These are phyloP conservation scores for Peniophora sp. DNA, from an alignment of 1,284 basidiomycete species.

Conservation along the genomic window DNA sequence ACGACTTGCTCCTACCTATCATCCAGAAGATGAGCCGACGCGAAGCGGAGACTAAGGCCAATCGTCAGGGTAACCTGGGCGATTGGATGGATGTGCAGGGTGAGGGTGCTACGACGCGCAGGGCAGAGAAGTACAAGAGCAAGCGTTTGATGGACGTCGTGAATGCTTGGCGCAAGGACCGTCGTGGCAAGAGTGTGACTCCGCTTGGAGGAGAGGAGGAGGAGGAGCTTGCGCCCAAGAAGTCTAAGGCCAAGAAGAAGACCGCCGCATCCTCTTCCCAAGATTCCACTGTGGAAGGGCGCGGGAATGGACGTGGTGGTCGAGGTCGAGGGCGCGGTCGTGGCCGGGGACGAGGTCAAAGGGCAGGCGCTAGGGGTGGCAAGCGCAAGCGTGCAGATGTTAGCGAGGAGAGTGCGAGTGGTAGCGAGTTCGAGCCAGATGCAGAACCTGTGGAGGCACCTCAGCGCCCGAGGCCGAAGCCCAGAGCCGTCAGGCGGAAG, in stretches of 20 bases:
- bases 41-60: slow-evolving; percentile 56
- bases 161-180: slow-evolving; percentile 67
- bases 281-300: neutral
- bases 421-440: too few species aligned
- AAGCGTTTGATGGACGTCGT: slow-evolving; percentile 90
- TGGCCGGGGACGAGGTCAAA: slow-evolving; percentile 2
- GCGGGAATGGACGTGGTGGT: slow-evolving; percentile 5
- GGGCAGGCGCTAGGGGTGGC: neutral
- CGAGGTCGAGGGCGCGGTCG: slow-evolving; percentile 2
- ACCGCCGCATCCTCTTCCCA: too few species aligned
- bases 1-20: slow-evolving; percentile 88
- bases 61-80: slow-evolving; percentile 61
- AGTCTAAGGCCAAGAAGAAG: slow-evolving; percentile 9
- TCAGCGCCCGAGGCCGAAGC: too few species aligned
- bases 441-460: too few species aligned
- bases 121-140: slow-evolving; percentile 73
- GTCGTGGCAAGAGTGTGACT: slow-evolving; percentile 15
- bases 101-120: slow-evolving; percentile 60
- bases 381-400: neutral
- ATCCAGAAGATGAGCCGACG: slow-evolving; percentile 86
- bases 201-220: slow-evolving; percentile 10
- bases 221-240: slow-evolving; percentile 18
- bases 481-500: too few species aligned
- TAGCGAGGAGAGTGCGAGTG: neutral
- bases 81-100: slow-evolving; percentile 57